These are phyloP conservation scores for Colletotrichum tabaci DNA, from an alignment of 2,329 filamentous ascomycete genomes.

Conservation along the genomic window DNA sequence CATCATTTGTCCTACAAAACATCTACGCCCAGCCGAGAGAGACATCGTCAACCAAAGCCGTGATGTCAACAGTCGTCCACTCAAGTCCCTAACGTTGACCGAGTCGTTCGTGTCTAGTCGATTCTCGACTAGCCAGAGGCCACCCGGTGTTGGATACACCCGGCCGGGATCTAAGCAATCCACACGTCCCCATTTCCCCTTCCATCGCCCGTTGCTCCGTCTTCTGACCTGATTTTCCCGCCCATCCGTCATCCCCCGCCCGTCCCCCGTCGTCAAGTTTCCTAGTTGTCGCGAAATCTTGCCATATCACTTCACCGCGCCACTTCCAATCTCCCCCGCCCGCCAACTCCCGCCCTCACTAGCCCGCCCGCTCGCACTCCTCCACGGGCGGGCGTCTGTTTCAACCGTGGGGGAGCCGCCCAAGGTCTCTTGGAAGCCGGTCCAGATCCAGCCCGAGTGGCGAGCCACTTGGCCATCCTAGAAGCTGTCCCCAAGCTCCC, in stretches of 20 bases:
- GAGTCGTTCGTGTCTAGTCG: neutral
- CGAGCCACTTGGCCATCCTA: conserved; percentile 1
- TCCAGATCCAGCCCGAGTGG: conserved; percentile 9
- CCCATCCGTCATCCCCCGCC: neutral
- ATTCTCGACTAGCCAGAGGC: neutral
- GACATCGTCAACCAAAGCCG: neutral
- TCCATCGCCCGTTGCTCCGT: neutral
- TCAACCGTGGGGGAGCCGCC: neutral
- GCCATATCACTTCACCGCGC: neutral
- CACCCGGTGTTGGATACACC: neutral
- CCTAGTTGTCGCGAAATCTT: neutral
- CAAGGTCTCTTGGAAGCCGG: conserved; percentile 3
- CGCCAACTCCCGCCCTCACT: conserved; percentile 10
- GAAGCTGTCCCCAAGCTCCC: neutral
- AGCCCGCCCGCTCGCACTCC: no score
- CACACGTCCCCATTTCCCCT: neutral
- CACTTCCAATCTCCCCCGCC: neutral
- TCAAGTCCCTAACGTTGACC: neutral
- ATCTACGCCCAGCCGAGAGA: neutral
- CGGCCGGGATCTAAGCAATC: neutral
- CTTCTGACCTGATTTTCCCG: conserved; percentile 5
- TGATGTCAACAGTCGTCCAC: neutral
- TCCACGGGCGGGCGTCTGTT: neutral
- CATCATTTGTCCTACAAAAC: neutral
- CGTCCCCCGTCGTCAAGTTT: neutral